Evolutionary conservation across 352 stramenopile genomes (phyloP).

Genomic region (Pythium sp.): DNA sequence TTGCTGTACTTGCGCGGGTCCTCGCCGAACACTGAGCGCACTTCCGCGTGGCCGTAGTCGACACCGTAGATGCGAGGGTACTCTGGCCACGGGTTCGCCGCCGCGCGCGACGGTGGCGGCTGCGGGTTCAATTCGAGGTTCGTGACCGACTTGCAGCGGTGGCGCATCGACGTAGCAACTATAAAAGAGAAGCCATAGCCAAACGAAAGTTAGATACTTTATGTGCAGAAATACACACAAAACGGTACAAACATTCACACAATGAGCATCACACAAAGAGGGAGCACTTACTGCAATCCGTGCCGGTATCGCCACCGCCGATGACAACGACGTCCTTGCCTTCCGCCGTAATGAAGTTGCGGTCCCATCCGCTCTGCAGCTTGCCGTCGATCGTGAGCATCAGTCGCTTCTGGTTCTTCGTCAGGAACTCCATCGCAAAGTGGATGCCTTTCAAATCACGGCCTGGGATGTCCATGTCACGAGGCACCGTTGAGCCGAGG

Average conservation of each 20-base stretch:
- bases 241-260: neutral
- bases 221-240: neutral
- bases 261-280: neutral
- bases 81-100: slow-evolving; percentile 96
- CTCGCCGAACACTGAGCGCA: slow-evolving; percentile 88
- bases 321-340: slow-evolving; percentile 98
- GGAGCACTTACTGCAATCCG: slow-evolving; percentile 88
- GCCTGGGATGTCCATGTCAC: slow-evolving; percentile 88
- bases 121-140: slow-evolving; percentile 96
- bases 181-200: neutral
- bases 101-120: slow-evolving; percentile 88
- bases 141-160: slow-evolving; percentile 94
- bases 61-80: slow-evolving; percentile 97
- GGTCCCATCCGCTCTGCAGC: slow-evolving; percentile 94
- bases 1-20: slow-evolving; percentile 86
- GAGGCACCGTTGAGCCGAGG: slow-evolving; percentile 93
- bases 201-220: neutral
- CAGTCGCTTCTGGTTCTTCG: slow-evolving; percentile 97
- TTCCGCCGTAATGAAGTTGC: slow-evolving; percentile 94
- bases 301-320: slow-evolving; percentile 95
- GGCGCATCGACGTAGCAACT: slow-evolving; percentile 96
- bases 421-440: slow-evolving; percentile 97
- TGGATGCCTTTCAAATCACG: slow-evolving; percentile 94
- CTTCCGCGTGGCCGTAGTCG: slow-evolving; percentile 98
- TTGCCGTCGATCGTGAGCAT: slow-evolving; percentile 94